phyloP scores from a whole-genome alignment of 2,329 filamentous ascomycete species.

The Cladosporium oxysporum region DNA sequence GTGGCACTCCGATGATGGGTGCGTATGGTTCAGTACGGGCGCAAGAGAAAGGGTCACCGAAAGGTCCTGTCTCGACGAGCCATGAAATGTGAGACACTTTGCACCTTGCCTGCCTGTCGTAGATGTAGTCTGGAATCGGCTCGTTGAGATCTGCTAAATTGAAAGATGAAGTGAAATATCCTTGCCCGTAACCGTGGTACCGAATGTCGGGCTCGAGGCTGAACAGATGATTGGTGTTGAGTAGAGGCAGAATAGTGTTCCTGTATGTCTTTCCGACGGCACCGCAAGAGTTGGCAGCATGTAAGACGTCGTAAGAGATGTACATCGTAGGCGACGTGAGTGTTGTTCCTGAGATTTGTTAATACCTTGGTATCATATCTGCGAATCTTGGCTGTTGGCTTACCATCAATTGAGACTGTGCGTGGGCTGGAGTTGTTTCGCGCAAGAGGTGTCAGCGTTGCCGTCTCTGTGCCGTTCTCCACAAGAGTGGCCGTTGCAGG shows the following conservation, averaged over 20 bases:
- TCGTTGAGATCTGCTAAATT: conserved; percentile 4
- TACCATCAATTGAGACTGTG: conserved; percentile 13
- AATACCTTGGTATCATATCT: neutral
- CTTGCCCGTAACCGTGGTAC: neutral
- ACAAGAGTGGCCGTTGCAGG: conserved; percentile 21
- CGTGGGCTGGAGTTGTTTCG: neutral
- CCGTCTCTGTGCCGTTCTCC: conserved; percentile 19
- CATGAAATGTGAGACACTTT: neutral
- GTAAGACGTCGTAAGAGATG: conserved; percentile 6
- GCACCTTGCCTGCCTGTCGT: neutral
- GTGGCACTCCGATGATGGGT: conserved; percentile 12
- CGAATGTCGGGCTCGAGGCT: neutral
- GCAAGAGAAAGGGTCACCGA: neutral
- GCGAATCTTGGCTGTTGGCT: neutral
- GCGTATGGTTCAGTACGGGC: conserved; percentile 11
- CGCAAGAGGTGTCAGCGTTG: conserved; percentile 5
- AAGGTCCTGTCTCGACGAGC: neutral
- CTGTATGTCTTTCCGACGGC: conserved; percentile 8
- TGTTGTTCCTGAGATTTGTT: neutral
- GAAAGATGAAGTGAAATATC: conserved; percentile 7
- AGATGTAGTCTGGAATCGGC: neutral
- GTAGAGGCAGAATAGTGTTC: conserved; percentile 6
- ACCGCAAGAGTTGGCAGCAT: conserved; percentile 5
- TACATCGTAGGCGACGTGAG: conserved; percentile 12
- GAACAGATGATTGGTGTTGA: conserved; percentile 8